Conservation (phyloP, 139 green algal genomes). For the Desmodesmus armatus region DNA sequence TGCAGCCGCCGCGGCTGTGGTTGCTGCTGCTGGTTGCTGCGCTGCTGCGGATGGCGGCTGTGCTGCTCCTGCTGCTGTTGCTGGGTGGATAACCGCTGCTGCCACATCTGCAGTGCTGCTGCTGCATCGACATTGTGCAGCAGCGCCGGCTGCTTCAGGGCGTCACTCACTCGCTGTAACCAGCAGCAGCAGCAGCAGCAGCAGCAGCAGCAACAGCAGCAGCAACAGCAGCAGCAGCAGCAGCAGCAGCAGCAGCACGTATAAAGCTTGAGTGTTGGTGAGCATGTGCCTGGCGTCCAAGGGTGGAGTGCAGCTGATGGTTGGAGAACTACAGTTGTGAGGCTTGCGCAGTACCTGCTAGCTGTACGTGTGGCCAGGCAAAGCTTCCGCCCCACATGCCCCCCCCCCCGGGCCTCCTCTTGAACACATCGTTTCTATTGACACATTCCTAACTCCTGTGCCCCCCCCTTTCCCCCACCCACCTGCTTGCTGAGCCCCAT, state of each 20-base stretch:
- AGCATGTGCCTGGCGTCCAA: not conserved
- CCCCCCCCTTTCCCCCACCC: too few species aligned
- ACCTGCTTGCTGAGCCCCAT: not conserved
- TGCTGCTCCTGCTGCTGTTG: not conserved
- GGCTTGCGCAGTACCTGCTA: not conserved
- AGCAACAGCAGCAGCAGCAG: not conserved
- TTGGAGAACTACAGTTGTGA: not conserved
- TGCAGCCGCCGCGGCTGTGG: not conserved
- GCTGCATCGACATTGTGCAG: not conserved
- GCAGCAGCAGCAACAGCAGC: constrained; percentile 18
- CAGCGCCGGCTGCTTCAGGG: constrained; percentile 27
- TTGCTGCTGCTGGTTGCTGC: constrained; percentile 18
- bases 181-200: not conserved
- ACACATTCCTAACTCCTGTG: too few species aligned
- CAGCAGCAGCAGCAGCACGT: constrained; percentile 13
- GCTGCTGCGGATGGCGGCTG: not conserved
- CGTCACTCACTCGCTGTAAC: constrained; percentile 21
- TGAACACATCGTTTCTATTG: not conserved
- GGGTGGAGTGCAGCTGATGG: not conserved
- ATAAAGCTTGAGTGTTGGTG: not conserved
- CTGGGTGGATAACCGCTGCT: not conserved
- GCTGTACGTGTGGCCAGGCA: too few species aligned
- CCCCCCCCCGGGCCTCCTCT: not conserved
- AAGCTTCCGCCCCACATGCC: not conserved
- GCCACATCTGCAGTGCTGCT: not conserved